Evolutionary conservation across 2,329 filamentous ascomycete species (phyloP).

Genomic region (Pyrenophora teres): DNA sequence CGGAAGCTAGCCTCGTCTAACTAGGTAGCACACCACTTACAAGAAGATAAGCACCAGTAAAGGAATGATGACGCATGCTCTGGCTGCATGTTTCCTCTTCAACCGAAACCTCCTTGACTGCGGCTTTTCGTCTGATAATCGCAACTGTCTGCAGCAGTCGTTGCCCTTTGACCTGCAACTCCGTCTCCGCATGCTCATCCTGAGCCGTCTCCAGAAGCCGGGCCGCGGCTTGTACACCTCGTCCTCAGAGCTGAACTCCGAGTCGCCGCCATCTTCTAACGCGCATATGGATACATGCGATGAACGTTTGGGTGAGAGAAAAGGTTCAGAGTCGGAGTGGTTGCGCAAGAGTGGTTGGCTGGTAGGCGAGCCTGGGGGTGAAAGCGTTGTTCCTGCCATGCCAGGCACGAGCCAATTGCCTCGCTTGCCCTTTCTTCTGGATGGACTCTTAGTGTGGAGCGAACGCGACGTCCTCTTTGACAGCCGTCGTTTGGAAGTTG

Average conservation of each 20-base stretch:
- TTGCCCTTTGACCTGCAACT: conserved; percentile 19
- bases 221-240: conserved; percentile 16
- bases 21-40: conserved; percentile 28
- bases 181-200: conserved; percentile 36
- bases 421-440: conserved; percentile 1
- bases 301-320: conserved; percentile 14
- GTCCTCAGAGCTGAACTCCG: conserved; percentile 21
- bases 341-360: conserved; percentile 29
- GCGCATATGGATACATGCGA: conserved; percentile 23
- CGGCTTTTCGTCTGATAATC: conserved; percentile 28
- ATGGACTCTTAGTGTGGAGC: conserved; percentile 9
- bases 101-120: conserved; percentile 18
- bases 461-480: conserved; percentile 1
- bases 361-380: conserved; percentile 17
- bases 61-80: conserved; percentile 24
- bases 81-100: conserved; percentile 26
- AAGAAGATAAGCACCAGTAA: conserved; percentile 37
- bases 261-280: conserved; percentile 34
- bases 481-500: not conserved
- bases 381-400: conserved; percentile 27
- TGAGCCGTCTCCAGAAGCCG: conserved; percentile 34
- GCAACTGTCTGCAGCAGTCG: conserved; percentile 17
- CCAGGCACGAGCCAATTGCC: conserved; percentile 31
- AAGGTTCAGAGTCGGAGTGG: conserved; percentile 25
- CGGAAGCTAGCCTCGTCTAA: conserved; percentile 16